A percentile compares a stretch with the other conserved stretches of the same genome.
Evolutionary conservation across 1,139 yeast genomes (phyloP).

Genomic region (Lodderomyces orthopsilosis): DNA sequence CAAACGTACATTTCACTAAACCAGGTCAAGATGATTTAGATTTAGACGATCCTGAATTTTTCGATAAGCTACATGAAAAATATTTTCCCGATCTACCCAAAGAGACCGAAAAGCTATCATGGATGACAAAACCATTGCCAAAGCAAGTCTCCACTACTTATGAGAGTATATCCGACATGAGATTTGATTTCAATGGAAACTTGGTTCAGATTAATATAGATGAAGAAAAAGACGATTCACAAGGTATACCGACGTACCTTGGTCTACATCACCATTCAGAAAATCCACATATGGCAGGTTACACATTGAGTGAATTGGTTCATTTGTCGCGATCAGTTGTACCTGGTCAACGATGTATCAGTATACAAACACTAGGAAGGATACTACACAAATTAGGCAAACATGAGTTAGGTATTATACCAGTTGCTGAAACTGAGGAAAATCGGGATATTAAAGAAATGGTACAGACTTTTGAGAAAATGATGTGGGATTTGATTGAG

Average conservation of each 20-base stretch:
- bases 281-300: conserved; percentile 88
- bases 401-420: conserved; percentile 53
- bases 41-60: conserved; percentile 72
- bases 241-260: conserved; percentile 45
- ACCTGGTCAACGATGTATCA: conserved; percentile 82
- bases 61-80: conserved; percentile 74
- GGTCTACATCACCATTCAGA: conserved; percentile 94
- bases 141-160: conserved; percentile 45
- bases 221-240: conserved; percentile 34
- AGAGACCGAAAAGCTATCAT: conserved; percentile 77
- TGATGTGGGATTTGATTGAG: conserved; percentile 74
- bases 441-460: conserved; percentile 39
- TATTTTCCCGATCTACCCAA: conserved; percentile 87
- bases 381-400: conserved; percentile 76
- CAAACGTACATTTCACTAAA: conserved; percentile 60
- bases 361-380: conserved; percentile 85
- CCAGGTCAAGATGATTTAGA: conserved; percentile 48
- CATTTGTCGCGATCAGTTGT: conserved; percentile 77
- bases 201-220: conserved; percentile 43
- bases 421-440: conserved; percentile 33
- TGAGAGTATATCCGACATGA: conserved; percentile 63
- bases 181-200: conserved; percentile 88
- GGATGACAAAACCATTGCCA: conserved; percentile 78
- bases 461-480: conserved; percentile 50
- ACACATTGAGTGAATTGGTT: conserved; percentile 78